Evolutionary conservation across 441 rosid genomes (phyloP).

Genomic region (Erysimum cheiri): DNA sequence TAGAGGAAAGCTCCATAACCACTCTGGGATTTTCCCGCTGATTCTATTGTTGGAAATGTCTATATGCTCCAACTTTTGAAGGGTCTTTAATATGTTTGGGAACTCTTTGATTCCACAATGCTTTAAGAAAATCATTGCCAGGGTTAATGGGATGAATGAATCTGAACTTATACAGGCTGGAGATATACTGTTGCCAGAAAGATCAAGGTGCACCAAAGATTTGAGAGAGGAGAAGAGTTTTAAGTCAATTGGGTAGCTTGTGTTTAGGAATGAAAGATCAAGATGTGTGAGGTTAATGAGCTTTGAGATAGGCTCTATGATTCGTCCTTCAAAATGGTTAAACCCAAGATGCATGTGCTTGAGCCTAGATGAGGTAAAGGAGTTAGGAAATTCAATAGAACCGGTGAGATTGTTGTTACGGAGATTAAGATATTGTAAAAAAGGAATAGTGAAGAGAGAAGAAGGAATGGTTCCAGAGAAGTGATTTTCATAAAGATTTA

Average conservation of each 20-base stretch:
- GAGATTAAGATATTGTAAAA: background rate
- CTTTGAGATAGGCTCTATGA: slow-evolving; percentile 1
- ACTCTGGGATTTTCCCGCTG: background rate
- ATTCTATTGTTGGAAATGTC: background rate
- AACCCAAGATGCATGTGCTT: background rate
- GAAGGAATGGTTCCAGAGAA: slow-evolving; percentile 9
- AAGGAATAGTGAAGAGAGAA: slow-evolving; percentile 9
- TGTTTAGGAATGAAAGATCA: background rate
- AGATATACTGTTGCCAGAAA: background rate
- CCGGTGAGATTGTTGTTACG: background rate
- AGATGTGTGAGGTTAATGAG: background rate
- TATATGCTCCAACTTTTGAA: background rate
- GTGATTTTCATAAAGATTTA: background rate
- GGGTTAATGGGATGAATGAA: background rate
- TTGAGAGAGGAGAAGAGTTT: slow-evolving; percentile 2
- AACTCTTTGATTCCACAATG: background rate
- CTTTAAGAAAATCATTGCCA: background rate
- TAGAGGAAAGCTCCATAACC: slow-evolving; percentile 2
- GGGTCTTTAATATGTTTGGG: slow-evolving; percentile 7
- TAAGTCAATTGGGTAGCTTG: background rate
- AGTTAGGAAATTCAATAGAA: slow-evolving; percentile 7
- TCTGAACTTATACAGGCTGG: background rate
- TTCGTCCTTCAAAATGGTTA: background rate
- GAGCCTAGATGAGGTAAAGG: background rate
- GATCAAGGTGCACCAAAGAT: background rate